phyloP scores from a whole-genome alignment of 2,329 filamentous ascomycete species.

The Tolypocladium album region DNA sequence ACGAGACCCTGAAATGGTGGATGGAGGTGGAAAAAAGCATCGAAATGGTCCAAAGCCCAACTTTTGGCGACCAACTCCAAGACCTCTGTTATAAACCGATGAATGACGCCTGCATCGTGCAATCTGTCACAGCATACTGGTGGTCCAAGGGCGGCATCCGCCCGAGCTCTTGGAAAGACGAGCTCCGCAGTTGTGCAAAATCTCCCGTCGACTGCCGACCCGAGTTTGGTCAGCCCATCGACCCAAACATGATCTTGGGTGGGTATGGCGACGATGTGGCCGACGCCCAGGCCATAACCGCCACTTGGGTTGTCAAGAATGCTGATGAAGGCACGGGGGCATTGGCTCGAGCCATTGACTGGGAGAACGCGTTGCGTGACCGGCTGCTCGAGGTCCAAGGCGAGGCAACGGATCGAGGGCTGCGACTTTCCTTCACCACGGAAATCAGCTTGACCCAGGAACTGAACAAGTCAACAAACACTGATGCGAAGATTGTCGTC shows the following conservation, averaged over 20 bases:
- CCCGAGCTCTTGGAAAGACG: slow-evolving; percentile 54
- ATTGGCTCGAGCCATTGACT: slow-evolving; percentile 71
- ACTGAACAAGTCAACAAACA: slow-evolving; percentile 96
- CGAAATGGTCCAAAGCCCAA: slow-evolving; percentile 56
- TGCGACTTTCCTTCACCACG: slow-evolving; percentile 87
- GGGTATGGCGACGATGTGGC: slow-evolving; percentile 61
- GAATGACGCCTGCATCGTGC: slow-evolving; percentile 79
- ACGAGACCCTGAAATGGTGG: slow-evolving; percentile 90
- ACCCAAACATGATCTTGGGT: slow-evolving; percentile 76
- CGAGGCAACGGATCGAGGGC: slow-evolving; percentile 66
- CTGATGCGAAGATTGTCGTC: slow-evolving; percentile 90
- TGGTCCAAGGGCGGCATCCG: slow-evolving; percentile 39
- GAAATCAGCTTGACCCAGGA: slow-evolving; percentile 93
- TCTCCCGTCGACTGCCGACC: slow-evolving; percentile 81
- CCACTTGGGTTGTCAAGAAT: slow-evolving; percentile 94
- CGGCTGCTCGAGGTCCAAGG: slow-evolving; percentile 67
- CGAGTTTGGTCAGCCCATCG: slow-evolving; percentile 78
- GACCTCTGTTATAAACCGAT: slow-evolving; percentile 94
- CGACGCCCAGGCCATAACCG: slow-evolving; percentile 69
- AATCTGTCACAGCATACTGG: slow-evolving; percentile 88
- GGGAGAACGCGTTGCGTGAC: slow-evolving; percentile 70
- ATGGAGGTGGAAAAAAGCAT: slow-evolving; percentile 78
- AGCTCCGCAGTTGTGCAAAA: slow-evolving; percentile 62
- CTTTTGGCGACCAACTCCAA: slow-evolving; percentile 58
- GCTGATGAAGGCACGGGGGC: slow-evolving; percentile 61